Conservation (phyloP, 73 alveolate genomes). For the Symbiodinium pilosum region DNA sequence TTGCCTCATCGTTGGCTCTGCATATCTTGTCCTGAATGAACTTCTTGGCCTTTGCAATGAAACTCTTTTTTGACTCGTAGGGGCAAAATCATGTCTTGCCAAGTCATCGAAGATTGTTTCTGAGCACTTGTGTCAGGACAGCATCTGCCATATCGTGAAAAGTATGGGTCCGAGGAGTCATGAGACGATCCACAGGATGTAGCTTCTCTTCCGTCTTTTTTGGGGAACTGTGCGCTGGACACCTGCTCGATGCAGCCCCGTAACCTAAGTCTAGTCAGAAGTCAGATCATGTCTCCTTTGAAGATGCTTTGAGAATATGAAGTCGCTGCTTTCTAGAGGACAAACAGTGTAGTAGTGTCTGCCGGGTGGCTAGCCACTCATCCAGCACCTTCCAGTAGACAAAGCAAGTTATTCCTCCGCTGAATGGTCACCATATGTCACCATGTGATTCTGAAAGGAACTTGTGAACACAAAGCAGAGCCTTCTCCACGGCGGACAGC, state of each 20-base stretch:
- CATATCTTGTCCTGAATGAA: constrained; percentile 91
- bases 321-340: too few relatives aligned
- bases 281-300: too few relatives aligned
- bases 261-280: constrained; percentile 7
- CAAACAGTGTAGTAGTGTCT: too few relatives aligned
- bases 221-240: constrained; percentile 22
- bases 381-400: constrained; percentile 48
- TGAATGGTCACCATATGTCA: too few relatives aligned
- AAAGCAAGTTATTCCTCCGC: too few relatives aligned
- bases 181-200: too few relatives aligned
- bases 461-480: background rate
- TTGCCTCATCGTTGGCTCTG: constrained; percentile 61
- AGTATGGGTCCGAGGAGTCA: background rate
- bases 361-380: constrained; percentile 50
- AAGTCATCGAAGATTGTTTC: background rate
- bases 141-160: background rate
- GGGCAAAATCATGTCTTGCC: too few relatives aligned
- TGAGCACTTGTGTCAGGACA: background rate
- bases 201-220: too few relatives aligned
- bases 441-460: too few relatives aligned
- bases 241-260: constrained; percentile 56
- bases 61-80: too few relatives aligned
- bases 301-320: too few relatives aligned
- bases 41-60: constrained; percentile 43
- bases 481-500: constrained; percentile 77